Evolutionary conservation across 140 eudicot genomes (phyloP), one percentile per base, ranked within the genome.

Genomic region (Flaveria floridana): DNA sequence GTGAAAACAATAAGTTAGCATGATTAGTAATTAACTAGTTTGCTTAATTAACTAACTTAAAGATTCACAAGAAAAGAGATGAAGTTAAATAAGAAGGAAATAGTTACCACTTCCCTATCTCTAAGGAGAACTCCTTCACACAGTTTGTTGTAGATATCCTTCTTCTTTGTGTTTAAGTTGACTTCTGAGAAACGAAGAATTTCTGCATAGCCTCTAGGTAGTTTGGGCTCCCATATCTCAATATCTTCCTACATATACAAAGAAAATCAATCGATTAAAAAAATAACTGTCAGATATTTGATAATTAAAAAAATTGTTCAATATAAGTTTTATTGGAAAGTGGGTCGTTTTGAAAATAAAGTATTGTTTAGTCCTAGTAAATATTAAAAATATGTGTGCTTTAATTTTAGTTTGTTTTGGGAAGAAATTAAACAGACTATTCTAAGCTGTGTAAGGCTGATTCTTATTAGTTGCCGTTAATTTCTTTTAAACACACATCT

Each of bases 81-180:
- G 34, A 34, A 37, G 15, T 18, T 11, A 55, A 6, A 55, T 6
- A 11, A 55, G 11, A 55, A 16, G 62, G 26, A 55, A 19, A 55
- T 16, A 16, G 21, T 55, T 55, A 55, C 62, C 62, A 55, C 62
- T 55, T 55, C 62, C 13, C 23, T 55, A 55, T 55, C 62, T 55
- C 26, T 55, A 2, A 55, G 62, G 26, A 18, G 62, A 55, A 55
- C 62, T 55, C 62, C 62, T 55, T 55, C 1, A 6, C 13, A 6
- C 2, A 55, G 62, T 19, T n/a, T 55, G 26, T 55, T 18, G 26
- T 55, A 55, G 26, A 55, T 16, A 55, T 55, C 62, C 62, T 55
- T 55, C 18, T 55, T 55, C 26, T 14, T 52, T 52, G 58, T 52
- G 34, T 28, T 28, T 4, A 14, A 14, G 58, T 52, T 6, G 19